Percentiles rank a stretch among this genome's conserved stretches.
Evolutionary conservation across 495 filamentous ascomycete species (phyloP).

Genomic region (Hypoxylon fragiforme): DNA sequence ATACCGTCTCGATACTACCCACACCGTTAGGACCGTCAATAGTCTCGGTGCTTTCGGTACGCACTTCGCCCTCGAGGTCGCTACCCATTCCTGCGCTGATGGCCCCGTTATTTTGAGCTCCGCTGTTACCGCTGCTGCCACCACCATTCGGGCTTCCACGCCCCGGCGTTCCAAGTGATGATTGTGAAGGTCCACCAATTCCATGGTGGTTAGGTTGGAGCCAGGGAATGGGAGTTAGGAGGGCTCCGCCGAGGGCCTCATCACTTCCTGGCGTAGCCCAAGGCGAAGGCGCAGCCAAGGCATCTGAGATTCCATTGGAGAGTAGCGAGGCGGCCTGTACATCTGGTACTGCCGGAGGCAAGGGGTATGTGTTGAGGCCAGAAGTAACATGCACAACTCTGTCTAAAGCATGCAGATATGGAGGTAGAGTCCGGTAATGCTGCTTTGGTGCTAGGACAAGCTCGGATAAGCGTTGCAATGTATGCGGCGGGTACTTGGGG

Average conservation of each 20-base stretch:
- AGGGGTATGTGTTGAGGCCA: constrained; percentile 75
- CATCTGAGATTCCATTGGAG: constrained; percentile 64
- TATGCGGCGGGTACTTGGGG: constrained; percentile 78
- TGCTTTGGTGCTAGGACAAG: constrained; percentile 75
- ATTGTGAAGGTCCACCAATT: constrained; percentile 11
- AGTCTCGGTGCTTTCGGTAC: constrained; percentile 67
- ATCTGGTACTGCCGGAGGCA: constrained; percentile 64
- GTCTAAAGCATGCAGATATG: constrained; percentile 88
- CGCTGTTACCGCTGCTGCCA: constrained; percentile 16
- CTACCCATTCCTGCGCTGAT: constrained; percentile 36
- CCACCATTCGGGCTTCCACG: constrained; percentile 33
- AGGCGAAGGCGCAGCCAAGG: constrained; percentile 65
- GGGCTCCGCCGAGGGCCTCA: constrained; percentile 86
- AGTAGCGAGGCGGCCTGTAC: constrained; percentile 46
- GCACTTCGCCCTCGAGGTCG: constrained; percentile 55
- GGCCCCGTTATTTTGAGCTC: constrained; percentile 28
- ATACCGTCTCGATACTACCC: constrained; percentile 72
- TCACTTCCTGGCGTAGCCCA: constrained; percentile 66
- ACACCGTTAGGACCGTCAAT: constrained; percentile 73
- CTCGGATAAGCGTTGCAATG: constrained; percentile 89
- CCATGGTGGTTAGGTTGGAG: constrained; percentile 46
- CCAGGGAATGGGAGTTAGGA: constrained; percentile 95
- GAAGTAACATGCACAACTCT: constrained; percentile 92
- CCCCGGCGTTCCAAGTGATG: constrained; percentile 11
- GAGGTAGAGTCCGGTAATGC: constrained; percentile 78